phyloP scores from a whole-genome alignment of 768 basidiomycete genomes.

The Gloeopeniophorella convolvens region DNA sequence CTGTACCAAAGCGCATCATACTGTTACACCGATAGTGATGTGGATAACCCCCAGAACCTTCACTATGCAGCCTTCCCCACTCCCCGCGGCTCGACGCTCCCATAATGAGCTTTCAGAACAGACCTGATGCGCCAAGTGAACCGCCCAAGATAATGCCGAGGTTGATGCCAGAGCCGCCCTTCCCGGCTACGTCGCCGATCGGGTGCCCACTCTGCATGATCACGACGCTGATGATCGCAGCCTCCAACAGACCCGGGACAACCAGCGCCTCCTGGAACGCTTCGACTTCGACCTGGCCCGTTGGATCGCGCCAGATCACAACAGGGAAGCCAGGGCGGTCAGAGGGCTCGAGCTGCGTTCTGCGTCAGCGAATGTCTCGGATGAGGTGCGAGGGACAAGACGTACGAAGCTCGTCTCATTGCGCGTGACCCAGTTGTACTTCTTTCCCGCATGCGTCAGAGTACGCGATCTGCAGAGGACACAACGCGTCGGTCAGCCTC shows the following conservation, averaged over 20 bases:
- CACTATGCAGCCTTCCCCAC: neutral
- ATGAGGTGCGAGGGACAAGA: neutral
- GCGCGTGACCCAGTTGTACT: slow-evolving; percentile 4
- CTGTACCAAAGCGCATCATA: neutral
- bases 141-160: neutral
- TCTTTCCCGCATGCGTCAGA: slow-evolving; percentile 1
- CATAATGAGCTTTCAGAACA: neutral
- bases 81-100: neutral
- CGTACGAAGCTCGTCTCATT: neutral
- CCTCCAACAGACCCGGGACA: slow-evolving; percentile 7
- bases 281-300: neutral
- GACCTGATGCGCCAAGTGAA: neutral
- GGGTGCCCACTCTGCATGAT: slow-evolving; percentile 19
- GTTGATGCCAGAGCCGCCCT: neutral
- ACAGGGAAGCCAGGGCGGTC: neutral
- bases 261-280: slow-evolving; percentile 7
- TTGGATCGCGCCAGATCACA: slow-evolving; percentile 1
- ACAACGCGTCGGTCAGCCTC: neutral
- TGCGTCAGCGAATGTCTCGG: neutral
- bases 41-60: neutral
- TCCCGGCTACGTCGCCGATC: neutral
- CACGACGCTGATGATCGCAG: slow-evolving; percentile 21
- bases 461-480: neutral
- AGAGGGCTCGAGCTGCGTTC: slow-evolving; percentile 2
- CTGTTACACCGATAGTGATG: too few relatives aligned